A percentile compares a stretch with the other conserved stretches of the same genome.
These are phyloP conservation scores for Penicillium decumbens DNA, from an alignment of 2,329 filamentous ascomycete genomes.

Conservation along the genomic window DNA sequence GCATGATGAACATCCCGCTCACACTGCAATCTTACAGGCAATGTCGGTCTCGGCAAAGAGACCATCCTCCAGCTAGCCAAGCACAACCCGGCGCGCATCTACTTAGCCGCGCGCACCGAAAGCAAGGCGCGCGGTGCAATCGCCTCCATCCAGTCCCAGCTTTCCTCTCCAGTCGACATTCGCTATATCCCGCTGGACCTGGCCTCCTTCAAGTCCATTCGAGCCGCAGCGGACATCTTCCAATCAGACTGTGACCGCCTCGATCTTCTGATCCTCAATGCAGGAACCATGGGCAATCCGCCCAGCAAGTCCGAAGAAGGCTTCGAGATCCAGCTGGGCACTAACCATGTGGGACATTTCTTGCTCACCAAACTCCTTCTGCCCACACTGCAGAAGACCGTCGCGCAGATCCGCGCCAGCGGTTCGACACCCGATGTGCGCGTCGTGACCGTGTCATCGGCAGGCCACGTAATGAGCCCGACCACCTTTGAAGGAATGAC, in stretches of 20 bases:
- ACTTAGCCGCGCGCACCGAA: slow-evolving; percentile 50
- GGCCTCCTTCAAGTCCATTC: slow-evolving; percentile 48
- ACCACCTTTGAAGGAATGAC: slow-evolving; percentile 34
- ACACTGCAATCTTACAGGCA: slow-evolving; percentile 31
- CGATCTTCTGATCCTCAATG: slow-evolving; percentile 46
- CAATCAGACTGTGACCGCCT: slow-evolving; percentile 39
- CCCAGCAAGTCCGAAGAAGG: slow-evolving; percentile 38
- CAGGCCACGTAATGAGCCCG: slow-evolving; percentile 35
- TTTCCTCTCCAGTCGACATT: slow-evolving; percentile 37
- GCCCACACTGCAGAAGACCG: slow-evolving; percentile 38
- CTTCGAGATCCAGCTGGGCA: slow-evolving; percentile 46
- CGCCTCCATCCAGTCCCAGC: slow-evolving; percentile 35
- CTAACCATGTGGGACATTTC: slow-evolving; percentile 47
- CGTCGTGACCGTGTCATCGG: slow-evolving; percentile 38
- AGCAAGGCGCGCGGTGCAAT: slow-evolving; percentile 44
- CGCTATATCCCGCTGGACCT: slow-evolving; percentile 49
- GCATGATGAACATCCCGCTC: background rate
- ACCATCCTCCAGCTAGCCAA: slow-evolving; percentile 47
- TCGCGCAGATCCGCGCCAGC: slow-evolving; percentile 23
- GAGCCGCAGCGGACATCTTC: slow-evolving; percentile 43
- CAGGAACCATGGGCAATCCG: slow-evolving; percentile 45
- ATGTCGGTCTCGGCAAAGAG: slow-evolving; percentile 46
- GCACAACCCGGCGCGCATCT: slow-evolving; percentile 52
- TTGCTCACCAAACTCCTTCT: slow-evolving; percentile 44
- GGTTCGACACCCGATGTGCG: slow-evolving; percentile 27